These are phyloP conservation scores for Cladochytrium tenue DNA, from an alignment of 371 early-diverging fungal species.

Conservation along the genomic window DNA sequence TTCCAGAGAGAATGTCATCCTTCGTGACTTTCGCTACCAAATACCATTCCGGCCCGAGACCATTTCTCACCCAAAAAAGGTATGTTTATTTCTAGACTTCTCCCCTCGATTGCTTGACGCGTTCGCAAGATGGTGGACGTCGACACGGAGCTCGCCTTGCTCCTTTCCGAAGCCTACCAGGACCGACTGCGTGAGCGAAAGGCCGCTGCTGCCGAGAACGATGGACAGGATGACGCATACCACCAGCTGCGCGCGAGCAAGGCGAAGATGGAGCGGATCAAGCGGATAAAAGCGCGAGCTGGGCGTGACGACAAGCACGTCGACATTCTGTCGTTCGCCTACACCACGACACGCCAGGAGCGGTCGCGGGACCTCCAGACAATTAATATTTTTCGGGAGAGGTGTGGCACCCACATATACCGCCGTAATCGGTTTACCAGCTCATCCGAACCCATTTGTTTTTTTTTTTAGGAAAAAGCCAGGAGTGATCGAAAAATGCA, in stretches of 20 bases:
- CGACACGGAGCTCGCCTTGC: slow-evolving; percentile 40
- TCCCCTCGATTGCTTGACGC: no score
- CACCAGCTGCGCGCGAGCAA: slow-evolving; percentile 5
- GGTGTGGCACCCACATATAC: no score
- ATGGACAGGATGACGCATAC: slow-evolving; percentile 9
- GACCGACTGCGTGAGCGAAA: slow-evolving; percentile 24
- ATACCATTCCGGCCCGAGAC: slow-evolving; percentile 10
- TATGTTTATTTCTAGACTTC: no score
- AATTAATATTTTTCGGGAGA: slow-evolving; percentile 39
- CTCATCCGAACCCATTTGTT: no score
- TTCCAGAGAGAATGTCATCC: slow-evolving; percentile 17
- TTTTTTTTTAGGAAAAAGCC: slow-evolving; percentile 24
- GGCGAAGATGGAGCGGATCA: slow-evolving; percentile 22
- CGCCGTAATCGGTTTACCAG: no score
- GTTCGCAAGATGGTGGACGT: slow-evolving; percentile 32
- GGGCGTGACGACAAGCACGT: slow-evolving; percentile 6
- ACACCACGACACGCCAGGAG: slow-evolving; percentile 37
- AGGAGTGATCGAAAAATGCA: slow-evolving; percentile 20
- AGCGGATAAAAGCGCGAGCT: slow-evolving; percentile 16
- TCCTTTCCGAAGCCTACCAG: slow-evolving; percentile 28
- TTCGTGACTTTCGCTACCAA: slow-evolving; percentile 28
- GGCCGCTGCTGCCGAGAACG: not conserved
- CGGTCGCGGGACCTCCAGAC: slow-evolving; percentile 45
- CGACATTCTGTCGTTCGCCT: slow-evolving; percentile 17
- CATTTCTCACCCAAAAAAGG: slow-evolving; percentile 11